Conservation (phyloP, 2,329 filamentous ascomycete species). For the Cordyceps cateniannulata region DNA sequence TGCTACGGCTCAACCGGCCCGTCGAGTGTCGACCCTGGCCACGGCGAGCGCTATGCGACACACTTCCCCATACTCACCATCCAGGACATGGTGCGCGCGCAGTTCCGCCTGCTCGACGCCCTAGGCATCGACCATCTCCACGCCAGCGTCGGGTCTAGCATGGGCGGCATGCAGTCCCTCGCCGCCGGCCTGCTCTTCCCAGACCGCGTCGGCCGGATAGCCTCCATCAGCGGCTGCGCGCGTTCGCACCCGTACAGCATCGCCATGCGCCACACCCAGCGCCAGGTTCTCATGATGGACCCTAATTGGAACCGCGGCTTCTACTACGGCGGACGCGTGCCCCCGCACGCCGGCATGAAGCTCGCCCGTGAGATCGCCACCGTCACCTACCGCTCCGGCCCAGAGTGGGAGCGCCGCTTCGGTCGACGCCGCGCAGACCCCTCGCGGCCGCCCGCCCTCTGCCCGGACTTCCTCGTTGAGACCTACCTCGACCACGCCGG, state of each 20-base stretch:
- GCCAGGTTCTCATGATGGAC: constrained; percentile 98
- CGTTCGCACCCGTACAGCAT: constrained; percentile 96
- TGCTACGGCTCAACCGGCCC: constrained; percentile 96
- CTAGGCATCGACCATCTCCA: constrained; percentile 74
- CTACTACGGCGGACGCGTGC: constrained; percentile 80
- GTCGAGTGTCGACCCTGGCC: constrained; percentile 77
- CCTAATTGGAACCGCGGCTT: constrained; percentile 94
- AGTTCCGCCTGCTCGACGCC: constrained; percentile 79
- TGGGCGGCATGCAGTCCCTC: constrained; percentile 97
- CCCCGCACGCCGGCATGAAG: constrained; percentile 96
- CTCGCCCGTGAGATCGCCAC: constrained; percentile 95
- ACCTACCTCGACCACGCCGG: constrained; percentile 97
- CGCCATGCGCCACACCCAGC: constrained; percentile 95
- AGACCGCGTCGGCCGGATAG: constrained; percentile 71
- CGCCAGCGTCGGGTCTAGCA: constrained; percentile 90
- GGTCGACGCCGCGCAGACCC: constrained; percentile 81
- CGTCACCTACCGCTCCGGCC: constrained; percentile 91
- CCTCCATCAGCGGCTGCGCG: constrained; percentile 88
- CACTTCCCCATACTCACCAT: constrained; percentile 93
- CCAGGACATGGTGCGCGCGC: constrained; percentile 94
- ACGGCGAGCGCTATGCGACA: constrained; percentile 84
- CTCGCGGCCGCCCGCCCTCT: constrained; percentile 82
- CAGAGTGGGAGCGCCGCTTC: constrained; percentile 96
- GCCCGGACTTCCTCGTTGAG: constrained; percentile 94
- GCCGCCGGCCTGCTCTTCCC: constrained; percentile 81